Percentiles rank a stretch among this genome's conserved stretches.
Conservation (phyloP, 805 yeast genomes). For the Saccharomyces eubayanus region DNA sequence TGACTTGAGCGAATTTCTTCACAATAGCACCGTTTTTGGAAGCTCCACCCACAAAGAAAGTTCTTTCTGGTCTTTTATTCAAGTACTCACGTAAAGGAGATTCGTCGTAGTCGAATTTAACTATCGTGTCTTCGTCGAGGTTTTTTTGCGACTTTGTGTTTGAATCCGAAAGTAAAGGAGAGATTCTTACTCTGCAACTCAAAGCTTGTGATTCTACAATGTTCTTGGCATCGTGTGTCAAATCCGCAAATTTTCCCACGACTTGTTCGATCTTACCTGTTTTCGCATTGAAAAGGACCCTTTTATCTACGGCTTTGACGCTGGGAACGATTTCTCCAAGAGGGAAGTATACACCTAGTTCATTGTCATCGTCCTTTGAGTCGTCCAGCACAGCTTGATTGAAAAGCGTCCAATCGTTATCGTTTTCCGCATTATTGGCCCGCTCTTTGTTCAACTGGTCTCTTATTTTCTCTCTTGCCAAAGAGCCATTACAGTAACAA, state of each 20-base stretch:
- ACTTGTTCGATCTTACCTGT: slow-evolving; percentile 25
- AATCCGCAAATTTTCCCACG: slow-evolving; percentile 37
- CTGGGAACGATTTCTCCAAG: slow-evolving; percentile 88
- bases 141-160: slow-evolving; percentile 1
- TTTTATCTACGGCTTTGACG: slow-evolving; percentile 52
- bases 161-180: slow-evolving; percentile 54
- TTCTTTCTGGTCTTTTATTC: slow-evolving; percentile 51
- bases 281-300: slow-evolving; percentile 37
- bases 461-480: slow-evolving; percentile 73
- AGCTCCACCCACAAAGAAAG: slow-evolving; percentile 84
- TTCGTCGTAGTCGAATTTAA: slow-evolving; percentile 31
- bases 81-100: slow-evolving; percentile 18
- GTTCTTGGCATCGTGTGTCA: slow-evolving; percentile 59
- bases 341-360: slow-evolving; percentile 77
- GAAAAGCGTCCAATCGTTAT: slow-evolving; percentile 52
- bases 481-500: slow-evolving; percentile 84
- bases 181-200: slow-evolving; percentile 70
- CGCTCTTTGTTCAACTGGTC: slow-evolving; percentile 36
- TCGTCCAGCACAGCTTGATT: slow-evolving; percentile 36
- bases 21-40: slow-evolving; percentile 65
- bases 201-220: slow-evolving; percentile 84
- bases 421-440: slow-evolving; percentile 32
- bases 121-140: slow-evolving; percentile 7
- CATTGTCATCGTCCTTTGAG: slow-evolving; percentile 35
- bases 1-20: slow-evolving; percentile 55